Evolutionary conservation across 371 early-diverging fungal genomes (phyloP), one percentile per base, ranked within the genome.

Genomic region (Mucor racemosus): DNA sequence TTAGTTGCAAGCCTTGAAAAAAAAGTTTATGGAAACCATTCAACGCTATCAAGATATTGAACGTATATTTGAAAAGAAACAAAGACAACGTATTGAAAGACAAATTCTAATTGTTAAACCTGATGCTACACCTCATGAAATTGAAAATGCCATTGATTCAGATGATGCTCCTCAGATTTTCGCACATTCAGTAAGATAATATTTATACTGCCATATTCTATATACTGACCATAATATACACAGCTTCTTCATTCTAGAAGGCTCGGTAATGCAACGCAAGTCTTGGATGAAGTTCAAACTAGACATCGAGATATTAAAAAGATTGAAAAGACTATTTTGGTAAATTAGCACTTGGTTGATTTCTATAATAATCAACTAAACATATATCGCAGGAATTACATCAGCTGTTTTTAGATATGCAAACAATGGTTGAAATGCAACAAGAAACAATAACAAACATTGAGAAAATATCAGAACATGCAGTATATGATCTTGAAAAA

Each of bases 321-420:
- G 71, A 93, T 94, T 60, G 94, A 92, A 68, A 85, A 87, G 76
- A 86, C 87, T 31, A 89, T 92, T 64, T 63, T 90, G 53, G 91
- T 91, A 73, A 67, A 38, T 60, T 10, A 11, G 1, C 26, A 26
- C 26, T 26, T 26, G 1, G 26, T 26, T 26, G 3, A 26, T 26
- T 26, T 26, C 1, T 26, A 26, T 26, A 26, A 53, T 44, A 2
- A 13, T 11, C 10, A 9, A 53, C 4, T 38, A 15, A 26, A 19
- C n/a, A 7, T 35, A 46, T 7, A n/a, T 61, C 5, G 46, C 74
- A 91, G 89, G 94, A 94, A 83, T 73, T 94, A 39, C 90, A 91
- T 72, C 86, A 91, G 74, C 74, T 94, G 59, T 94, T 92, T 68
- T 77, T 89, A 54, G 94, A 94, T 73, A 91, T 94, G 93, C 84